phyloP scores from a whole-genome alignment of 148 eudicot genomes.

The Nepenthes gracilis region DNA sequence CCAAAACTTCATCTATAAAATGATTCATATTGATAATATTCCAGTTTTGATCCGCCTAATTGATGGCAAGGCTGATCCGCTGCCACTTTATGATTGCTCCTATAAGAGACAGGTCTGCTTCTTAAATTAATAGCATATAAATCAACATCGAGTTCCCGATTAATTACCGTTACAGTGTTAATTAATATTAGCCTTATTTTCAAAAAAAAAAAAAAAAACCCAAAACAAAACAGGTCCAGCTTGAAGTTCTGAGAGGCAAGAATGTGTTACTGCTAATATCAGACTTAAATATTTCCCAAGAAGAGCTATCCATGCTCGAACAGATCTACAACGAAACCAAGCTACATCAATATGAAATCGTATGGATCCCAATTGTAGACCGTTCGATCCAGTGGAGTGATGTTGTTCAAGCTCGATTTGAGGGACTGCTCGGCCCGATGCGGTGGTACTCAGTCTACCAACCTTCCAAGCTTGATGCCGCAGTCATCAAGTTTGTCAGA shows the following conservation, averaged over 20 bases:
- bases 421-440: too few relatives aligned
- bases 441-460: too few relatives aligned
- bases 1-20: constrained; percentile 19
- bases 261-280: not conserved
- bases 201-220: too few relatives aligned
- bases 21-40: constrained; percentile 57
- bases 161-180: too few relatives aligned
- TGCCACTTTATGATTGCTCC: constrained; percentile 40
- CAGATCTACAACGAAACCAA: too few relatives aligned
- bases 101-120: constrained; percentile 30
- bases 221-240: too few relatives aligned
- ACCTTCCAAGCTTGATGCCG: not conserved
- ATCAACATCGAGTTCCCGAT: too few relatives aligned
- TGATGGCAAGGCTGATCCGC: constrained; percentile 31
- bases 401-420: constrained; percentile 6
- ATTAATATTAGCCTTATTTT: constrained; percentile 7
- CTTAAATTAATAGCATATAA: not conserved
- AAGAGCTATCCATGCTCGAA: constrained; percentile 7
- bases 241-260: too few relatives aligned
- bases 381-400: constrained; percentile 9
- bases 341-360: too few relatives aligned
- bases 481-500: constrained; percentile 8
- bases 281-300: constrained; percentile 12
- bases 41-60: constrained; percentile 33
- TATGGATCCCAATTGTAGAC: not conserved